Conservation (phyloP, 2,329 filamentous ascomycete genomes). For the Dactylella cylindrospora region DNA sequence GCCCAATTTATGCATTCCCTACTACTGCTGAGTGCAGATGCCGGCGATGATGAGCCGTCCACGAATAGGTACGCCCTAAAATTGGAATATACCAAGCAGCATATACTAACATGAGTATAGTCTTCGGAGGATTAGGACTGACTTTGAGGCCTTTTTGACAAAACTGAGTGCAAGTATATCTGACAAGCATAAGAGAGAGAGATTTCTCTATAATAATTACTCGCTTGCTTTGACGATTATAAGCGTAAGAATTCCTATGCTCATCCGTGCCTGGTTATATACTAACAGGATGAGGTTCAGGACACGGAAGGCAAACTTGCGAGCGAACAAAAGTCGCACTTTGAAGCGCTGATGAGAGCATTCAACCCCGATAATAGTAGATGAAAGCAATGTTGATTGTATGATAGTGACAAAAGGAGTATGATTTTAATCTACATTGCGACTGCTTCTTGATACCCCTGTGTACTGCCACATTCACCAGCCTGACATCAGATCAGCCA, state of each 20-base stretch:
- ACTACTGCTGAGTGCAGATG: conserved; percentile 78
- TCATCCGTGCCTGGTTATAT: conserved; percentile 43
- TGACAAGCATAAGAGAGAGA: conserved; percentile 76
- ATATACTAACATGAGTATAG: conserved; percentile 54
- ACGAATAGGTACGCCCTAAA: conserved; percentile 56
- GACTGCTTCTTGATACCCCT: neutral
- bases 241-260: conserved; percentile 58
- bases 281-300: conserved; percentile 50
- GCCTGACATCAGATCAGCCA: conserved; percentile 1
- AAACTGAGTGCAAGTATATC: conserved; percentile 73
- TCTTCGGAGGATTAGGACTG: conserved; percentile 71
- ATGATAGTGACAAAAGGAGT: too few relatives aligned
- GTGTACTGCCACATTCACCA: neutral
- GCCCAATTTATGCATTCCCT: conserved; percentile 88
- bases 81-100: neutral
- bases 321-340: conserved; percentile 72
- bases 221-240: conserved; percentile 92
- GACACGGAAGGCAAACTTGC: conserved; percentile 71
- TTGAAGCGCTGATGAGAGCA: conserved; percentile 65
- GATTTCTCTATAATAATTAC: conserved; percentile 95
- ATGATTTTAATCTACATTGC: too few relatives aligned
- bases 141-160: conserved; percentile 79
- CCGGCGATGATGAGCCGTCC: conserved; percentile 91
- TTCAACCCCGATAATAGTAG: conserved; percentile 51
- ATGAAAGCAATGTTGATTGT: too few relatives aligned